Evolutionary conservation across 2,329 filamentous ascomycete genomes (phyloP).

Genomic region (Colletotrichum paranaense): DNA sequence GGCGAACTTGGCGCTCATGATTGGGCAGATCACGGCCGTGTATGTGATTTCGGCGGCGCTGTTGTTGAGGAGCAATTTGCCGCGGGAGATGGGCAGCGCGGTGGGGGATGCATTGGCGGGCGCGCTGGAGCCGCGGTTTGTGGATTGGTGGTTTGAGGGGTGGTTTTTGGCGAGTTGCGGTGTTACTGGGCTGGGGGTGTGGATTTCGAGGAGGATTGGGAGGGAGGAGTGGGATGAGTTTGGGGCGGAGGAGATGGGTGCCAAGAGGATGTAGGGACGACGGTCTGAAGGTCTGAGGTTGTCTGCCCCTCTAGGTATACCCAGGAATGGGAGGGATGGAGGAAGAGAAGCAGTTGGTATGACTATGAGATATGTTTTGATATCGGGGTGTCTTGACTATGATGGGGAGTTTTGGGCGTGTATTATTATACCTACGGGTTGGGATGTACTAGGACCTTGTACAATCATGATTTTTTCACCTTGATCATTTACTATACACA

Average conservation of each 20-base stretch:
- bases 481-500: neutral
- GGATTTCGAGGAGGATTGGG: constrained; percentile 73
- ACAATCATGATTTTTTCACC: neutral
- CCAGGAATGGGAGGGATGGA: neutral
- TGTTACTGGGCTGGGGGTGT: constrained; percentile 77
- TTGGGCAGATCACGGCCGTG: constrained; percentile 84
- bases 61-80: constrained; percentile 81
- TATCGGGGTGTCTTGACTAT: neutral
- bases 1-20: constrained; percentile 81
- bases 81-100: constrained; percentile 79
- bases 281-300: no score
- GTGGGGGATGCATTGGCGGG: constrained; percentile 83
- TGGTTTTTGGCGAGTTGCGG: constrained; percentile 82
- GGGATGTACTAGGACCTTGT: constrained; percentile 14
- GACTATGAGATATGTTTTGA: constrained; percentile 5
- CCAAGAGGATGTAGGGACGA: constrained; percentile 28
- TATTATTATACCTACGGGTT: neutral
- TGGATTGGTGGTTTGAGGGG: constrained; percentile 87
- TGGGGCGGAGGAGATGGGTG: constrained; percentile 71
- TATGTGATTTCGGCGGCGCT: constrained; percentile 87
- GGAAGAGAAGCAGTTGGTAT: neutral
- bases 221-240: constrained; percentile 70
- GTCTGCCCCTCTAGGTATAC: no score
- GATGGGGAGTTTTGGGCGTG: constrained; percentile 4
- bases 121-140: constrained; percentile 77